Conservation (phyloP, 2,329 filamentous ascomycete genomes). For the Diaporthe capsici region DNA sequence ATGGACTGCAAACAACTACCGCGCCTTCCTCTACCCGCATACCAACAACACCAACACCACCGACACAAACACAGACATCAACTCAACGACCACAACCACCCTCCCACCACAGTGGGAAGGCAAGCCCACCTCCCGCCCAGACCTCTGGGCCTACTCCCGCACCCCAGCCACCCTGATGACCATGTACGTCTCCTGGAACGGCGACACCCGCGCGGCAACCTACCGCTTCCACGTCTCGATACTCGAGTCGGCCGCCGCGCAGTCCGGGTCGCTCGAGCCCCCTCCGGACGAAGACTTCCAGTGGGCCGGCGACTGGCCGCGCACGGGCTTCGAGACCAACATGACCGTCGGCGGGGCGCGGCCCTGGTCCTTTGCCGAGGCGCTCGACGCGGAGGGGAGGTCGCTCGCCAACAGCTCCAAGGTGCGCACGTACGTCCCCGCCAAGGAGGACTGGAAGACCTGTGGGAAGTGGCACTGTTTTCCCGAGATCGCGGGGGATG, state of each 20-base stretch:
- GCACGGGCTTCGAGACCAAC: conserved; percentile 34
- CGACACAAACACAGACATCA: background rate
- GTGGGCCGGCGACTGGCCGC: conserved; percentile 25
- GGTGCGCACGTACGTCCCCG: conserved; percentile 35
- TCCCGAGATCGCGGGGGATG: background rate
- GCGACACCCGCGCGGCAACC: conserved; percentile 20
- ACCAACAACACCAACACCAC: background rate
- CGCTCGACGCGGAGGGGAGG: conserved; percentile 24
- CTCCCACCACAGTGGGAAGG: conserved; percentile 7
- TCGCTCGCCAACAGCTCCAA: conserved; percentile 33
- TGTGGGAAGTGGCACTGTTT: conserved; percentile 37
- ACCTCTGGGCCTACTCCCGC: conserved; percentile 38
- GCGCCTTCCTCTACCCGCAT: conserved; percentile 21
- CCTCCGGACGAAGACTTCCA: conserved; percentile 17
- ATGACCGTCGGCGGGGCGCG: conserved; percentile 26
- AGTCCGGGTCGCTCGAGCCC: background rate
- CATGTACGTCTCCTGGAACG: conserved; percentile 38
- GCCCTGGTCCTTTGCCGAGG: conserved; percentile 37
- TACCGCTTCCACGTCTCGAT: conserved; percentile 36
- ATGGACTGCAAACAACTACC: conserved; percentile 35
- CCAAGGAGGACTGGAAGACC: background rate
- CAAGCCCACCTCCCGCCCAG: conserved; percentile 22
- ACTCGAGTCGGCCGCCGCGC: background rate
- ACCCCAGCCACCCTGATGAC: conserved; percentile 21
- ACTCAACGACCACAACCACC: background rate